Conservation (phyloP, 2,329 filamentous ascomycete genomes). For the Claviceps sp. region DNA sequence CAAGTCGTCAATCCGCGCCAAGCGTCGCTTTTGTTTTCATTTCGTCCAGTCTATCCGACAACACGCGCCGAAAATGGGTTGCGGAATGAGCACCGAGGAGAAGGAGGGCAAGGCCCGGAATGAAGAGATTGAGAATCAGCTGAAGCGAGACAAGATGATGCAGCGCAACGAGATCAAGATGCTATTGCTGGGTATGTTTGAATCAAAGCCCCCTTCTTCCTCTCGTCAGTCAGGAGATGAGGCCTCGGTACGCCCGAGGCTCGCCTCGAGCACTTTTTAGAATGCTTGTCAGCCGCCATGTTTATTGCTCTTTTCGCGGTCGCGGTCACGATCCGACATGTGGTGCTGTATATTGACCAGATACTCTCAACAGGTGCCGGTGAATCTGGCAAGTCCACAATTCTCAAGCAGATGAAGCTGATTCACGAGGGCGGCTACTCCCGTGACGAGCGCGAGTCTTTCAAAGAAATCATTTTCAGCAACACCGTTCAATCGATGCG, state of each 20-base stretch:
- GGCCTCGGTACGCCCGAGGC: background rate
- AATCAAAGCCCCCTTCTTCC: no score
- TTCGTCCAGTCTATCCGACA: background rate
- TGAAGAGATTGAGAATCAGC: conserved; percentile 99
- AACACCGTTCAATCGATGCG: conserved; percentile 59
- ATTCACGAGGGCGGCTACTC: conserved; percentile 99
- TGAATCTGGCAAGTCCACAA: conserved; percentile 55
- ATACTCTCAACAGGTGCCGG: conserved; percentile 58
- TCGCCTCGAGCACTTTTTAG: background rate
- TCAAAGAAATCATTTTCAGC: conserved; percentile 60
- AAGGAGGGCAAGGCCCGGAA: conserved; percentile 99
- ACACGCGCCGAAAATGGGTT: conserved; percentile 71
- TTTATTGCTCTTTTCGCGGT: no score
- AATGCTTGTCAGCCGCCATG: no score
- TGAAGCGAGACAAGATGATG: conserved; percentile 97
- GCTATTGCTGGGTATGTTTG: conserved; percentile 75
- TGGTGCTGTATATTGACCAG: background rate
- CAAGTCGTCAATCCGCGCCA: background rate
- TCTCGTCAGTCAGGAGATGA: background rate
- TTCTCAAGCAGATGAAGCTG: conserved; percentile 59
- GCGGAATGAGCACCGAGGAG: conserved; percentile 98
- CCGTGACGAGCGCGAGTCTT: conserved; percentile 63
- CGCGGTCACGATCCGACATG: no score
- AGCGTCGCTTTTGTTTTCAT: background rate
- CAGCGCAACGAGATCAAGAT: conserved; percentile 99